These are phyloP conservation scores for Erigeron philadelphicus DNA, from an alignment of 140 eudicot genomes.

Conservation along the genomic window DNA sequence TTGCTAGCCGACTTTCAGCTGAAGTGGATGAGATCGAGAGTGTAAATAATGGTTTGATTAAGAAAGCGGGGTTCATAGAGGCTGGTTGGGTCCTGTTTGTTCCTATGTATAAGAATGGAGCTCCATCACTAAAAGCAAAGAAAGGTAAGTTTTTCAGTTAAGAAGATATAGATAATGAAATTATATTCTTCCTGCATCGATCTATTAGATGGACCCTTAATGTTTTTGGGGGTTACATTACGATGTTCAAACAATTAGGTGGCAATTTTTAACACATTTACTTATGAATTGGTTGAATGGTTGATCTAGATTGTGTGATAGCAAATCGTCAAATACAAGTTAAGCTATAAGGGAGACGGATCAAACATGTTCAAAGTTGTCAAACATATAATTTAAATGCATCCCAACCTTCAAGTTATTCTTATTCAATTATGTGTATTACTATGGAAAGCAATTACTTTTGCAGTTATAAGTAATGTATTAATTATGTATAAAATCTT, in stretches of 20 bases:
- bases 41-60: constrained; percentile 36
- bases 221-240: background rate
- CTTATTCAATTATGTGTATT: background rate
- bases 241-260: background rate
- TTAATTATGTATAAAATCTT: too few relatives aligned
- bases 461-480: too few relatives aligned
- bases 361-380: too few relatives aligned
- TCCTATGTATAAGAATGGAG: constrained; percentile 63
- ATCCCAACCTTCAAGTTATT: too few relatives aligned
- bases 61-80: constrained; percentile 35
- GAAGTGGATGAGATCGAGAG: constrained; percentile 42
- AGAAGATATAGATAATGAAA: too few relatives aligned
- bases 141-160: constrained; percentile 24
- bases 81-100: constrained; percentile 67
- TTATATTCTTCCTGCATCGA: too few relatives aligned
- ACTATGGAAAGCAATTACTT: too few relatives aligned
- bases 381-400: too few relatives aligned
- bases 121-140: constrained; percentile 27
- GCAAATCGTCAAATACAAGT: background rate
- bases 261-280: too few relatives aligned
- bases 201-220: background rate
- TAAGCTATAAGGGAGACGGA: background rate
- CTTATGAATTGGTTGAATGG: too few relatives aligned
- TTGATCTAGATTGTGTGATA: too few relatives aligned
- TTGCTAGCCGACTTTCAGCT: constrained; percentile 51